Evolutionary conservation across 1,284 basidiomycete species (phyloP), one percentile per base, ranked within the genome.

Genomic region (Tilletia caries): DNA sequence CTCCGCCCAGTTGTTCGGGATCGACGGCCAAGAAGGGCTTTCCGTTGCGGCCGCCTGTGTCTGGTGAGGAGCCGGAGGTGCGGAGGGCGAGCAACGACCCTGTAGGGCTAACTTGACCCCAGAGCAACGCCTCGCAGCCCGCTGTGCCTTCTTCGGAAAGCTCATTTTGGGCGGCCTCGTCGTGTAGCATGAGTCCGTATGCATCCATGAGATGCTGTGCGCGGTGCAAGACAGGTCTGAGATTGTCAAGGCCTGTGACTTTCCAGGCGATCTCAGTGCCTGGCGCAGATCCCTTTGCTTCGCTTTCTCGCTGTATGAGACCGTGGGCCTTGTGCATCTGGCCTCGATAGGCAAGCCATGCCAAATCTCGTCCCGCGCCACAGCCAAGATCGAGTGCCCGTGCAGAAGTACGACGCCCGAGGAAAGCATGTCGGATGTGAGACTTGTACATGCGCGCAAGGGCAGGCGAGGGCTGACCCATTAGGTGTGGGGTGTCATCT

Each of bases 331-430:
- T 32, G 27, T 29, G 23, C 48, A 37, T 34, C 3, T 27, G 43
- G n/a, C 33, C 23, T 27, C 33, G 41, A 52, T 65, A 65, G 18
- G 41, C 44, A n/a, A 66, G 65, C 65, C 65, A 66, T 2, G 65
- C 65, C 10, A 66, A 20, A 44, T 66, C 65, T 15, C 65, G 23
- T 18, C 65, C 65, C 18, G 65, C 65, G 1, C 65, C 65, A 37
- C 65, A 66, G 44, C 65, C 65, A 3, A 66, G 33, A 25, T 66
- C 65, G 4, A 66, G 25, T 27, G 48, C 65, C 12, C 65, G 64
- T 23, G 52, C 52, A 25, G 37, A 48, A 34, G 58, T 62, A 1
- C 20, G 27, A 8, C 27, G 58, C 3, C n/a, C 20, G 58, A 62
- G 58, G 23, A 62, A 29, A 15, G 58, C 12, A 18, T 27, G 58